Base-by-base conservation (phyloP, 2,329 filamentous ascomycete genomes). In the Aspergillus texensis region DNA sequence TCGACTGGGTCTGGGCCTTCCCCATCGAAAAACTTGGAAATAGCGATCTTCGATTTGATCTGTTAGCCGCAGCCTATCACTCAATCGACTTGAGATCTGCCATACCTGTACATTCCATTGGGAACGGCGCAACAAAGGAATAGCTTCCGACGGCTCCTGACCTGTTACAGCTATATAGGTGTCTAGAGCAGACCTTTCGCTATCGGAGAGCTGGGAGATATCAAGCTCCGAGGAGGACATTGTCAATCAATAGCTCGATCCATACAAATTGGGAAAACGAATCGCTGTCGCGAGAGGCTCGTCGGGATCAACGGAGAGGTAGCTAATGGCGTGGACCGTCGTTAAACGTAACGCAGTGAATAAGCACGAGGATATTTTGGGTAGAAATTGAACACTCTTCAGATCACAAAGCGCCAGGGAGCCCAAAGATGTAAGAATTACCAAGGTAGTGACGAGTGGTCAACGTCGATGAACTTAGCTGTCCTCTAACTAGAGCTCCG, bases 21-120 rank as follows among this genome's bases (percentile, higher is more conserved):
- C 70, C 95, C 95, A 73, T 99, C 95, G 77, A 97, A 99, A 86
- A 98, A 98, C 75, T 96, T 96, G 68, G 95, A 88, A 67, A 99
- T 94, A 62, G 95, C 94, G 72, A 98, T 97, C 90, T 97, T 53
- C 24, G 12, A 1, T 39, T 57, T 21, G 55, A 32, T 12, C 5
- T 19, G 32, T 50, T 60, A 39, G 46, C 30, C 14, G 28, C 12
- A 11, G 2, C 36, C 36, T 24, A 46, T 32, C 48, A 21, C n/a
- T 45, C 19, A 26, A 9, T 16, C 16, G 16, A 41, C 3, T 24
- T 19, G 14, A 10, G 52, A n/a, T 2, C 63, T 24, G 39, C 3
- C 39, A 41, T 62, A 93, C 92, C 83, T 94, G 91, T 0, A 97
- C 91, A 75, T 98, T 99, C 95, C 95, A 99, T 83, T 98, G 90